A percentile compares a stretch with the other conserved stretches of the same genome.
phyloP scores from a whole-genome alignment of 1,284 basidiomycete species.

The Ustilago tritici region DNA sequence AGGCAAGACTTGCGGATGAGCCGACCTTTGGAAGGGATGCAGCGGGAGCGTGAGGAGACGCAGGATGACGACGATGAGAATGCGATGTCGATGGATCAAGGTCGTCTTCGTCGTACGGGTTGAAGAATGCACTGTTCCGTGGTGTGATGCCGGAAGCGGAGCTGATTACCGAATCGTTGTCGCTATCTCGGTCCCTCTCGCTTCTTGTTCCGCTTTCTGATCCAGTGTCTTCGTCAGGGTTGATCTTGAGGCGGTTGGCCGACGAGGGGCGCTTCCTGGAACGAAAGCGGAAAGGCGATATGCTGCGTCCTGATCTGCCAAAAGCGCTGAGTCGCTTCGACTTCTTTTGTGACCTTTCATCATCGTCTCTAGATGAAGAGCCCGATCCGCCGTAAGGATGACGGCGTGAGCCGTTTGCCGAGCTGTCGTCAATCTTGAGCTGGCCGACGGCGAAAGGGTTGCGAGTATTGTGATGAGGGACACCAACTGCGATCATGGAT shows the following conservation, averaged over 20 bases:
- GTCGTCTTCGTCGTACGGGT: constrained; percentile 31
- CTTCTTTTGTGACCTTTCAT: constrained; percentile 26
- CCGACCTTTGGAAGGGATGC: constrained; percentile 13
- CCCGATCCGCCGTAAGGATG: constrained; percentile 5
- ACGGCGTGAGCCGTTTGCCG: constrained; percentile 7
- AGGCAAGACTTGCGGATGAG: constrained; percentile 20
- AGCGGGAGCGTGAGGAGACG: constrained; percentile 1
- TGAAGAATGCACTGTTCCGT: constrained; percentile 55
- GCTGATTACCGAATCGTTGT: constrained; percentile 44
- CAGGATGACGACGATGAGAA: constrained; percentile 24
- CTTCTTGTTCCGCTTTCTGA: constrained; percentile 27
- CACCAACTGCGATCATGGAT: constrained; percentile 45
- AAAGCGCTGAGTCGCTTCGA: constrained; percentile 31
- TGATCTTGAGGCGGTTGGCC: constrained; percentile 27
- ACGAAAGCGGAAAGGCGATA: constrained; percentile 45
- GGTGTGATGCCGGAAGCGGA: constrained; percentile 47
- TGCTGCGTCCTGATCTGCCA: constrained; percentile 31
- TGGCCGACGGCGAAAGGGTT: constrained; percentile 39
- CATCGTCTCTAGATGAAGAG: constrained; percentile 13
- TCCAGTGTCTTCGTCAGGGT: constrained; percentile 27
- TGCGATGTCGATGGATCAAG: constrained; percentile 17
- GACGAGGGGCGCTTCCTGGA: constrained; percentile 36
- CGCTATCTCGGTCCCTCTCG: constrained; percentile 37
- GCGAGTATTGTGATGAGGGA: constrained; percentile 32
- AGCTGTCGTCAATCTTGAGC: constrained; percentile 40